Evolutionary conservation across 179 eudicot species (phyloP), one percentile per base, ranked within the genome.

Genomic region (Sideroxylon spinosum): DNA sequence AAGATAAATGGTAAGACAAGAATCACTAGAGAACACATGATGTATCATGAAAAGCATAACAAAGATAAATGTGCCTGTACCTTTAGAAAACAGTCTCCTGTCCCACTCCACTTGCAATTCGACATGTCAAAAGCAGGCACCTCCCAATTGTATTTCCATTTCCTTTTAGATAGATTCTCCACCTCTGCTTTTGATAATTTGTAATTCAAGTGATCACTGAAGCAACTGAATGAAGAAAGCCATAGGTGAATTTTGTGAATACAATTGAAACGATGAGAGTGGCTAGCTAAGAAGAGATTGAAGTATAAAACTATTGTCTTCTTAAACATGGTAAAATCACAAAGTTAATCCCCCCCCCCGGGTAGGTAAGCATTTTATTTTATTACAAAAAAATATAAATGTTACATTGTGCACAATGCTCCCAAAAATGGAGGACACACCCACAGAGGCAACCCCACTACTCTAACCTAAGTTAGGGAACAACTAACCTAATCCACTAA

Each of bases 121-220:
- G 86, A 65, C 70, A 83, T 78, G 78, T 83, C 87, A 78, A 83
- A 79, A 70, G 90, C 89, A 68, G 93, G 93, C 74, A 83, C 78
- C 86, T 89, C 86, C 99, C 99, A 96, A 73, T 76, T 84, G 80
- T 90, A 94, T 73, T 81, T 90, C 93, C 93, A 90, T 81, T 91
- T 91, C 66, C 81, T 84, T 80, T 78, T 79, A 68, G 85, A 74
- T 49, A 96, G 81, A 75, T 85, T 80, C n/a, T 89, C 91, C 70
- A 81, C 71, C 71, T 94, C 96, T 52, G 81, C 84, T 76, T 88
- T 55, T 44, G 86, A 88, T 80, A 94, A 79, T 74, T 85, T 86
- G 84, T 82, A 79, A 48, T 78, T 82, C 80, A 88, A 77, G 82
- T 96, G 99, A 78, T 79, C 78, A 76, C 73, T 77, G 84, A 90